Evolutionary conservation across 2,329 filamentous ascomycete genomes (phyloP), one percentile per base, ranked within the genome.

Genomic region (Aspergillus puulaauensis): DNA sequence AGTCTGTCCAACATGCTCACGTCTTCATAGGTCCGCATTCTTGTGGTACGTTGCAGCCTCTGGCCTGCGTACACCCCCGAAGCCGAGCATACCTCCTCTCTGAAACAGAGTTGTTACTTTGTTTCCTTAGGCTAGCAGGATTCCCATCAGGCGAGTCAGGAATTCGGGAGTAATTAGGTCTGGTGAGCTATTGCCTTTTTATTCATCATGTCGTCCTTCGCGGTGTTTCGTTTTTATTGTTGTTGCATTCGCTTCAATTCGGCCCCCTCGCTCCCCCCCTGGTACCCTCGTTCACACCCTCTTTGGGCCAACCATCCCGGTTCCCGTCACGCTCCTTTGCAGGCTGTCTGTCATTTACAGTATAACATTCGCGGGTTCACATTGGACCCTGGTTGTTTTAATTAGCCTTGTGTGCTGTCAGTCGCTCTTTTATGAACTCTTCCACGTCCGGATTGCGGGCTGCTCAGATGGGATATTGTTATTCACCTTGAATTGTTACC

Each of bases 21-120:
- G 7, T 48, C 47, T 35, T 39, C 37, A 27, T 47, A 66, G 64
- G 62, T 64, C 61, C 21, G 45, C 62, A 60, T 60, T 56, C 52
- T 56, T 43, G 61, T 63, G 33, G 56, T 60, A 59, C 61, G 27
- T 61, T 55, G 51, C 45, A 37, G 27, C n/a, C 15, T 31, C 8
- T 23, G 6, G 14, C 15, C 43, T 54, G 40, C 56, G 58, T 51
- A 52, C 44, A 47, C 40, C 54, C 23, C 44, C 55, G 48, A 53
- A 53, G 50, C 57, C 45, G 45, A 54, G 59, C 52, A 63, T 60
- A 54, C 54, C 47, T 54, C 41, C 52, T 40, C 54, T 45, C 56
- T 35, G 55, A 37, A 54, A 47, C 49, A 54, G 55, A 59, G 57
- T 56, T 54, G 45, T 48, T 58, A 54, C 46, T 48, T 54, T 57